Base-by-base conservation (phyloP, 2,329 filamentous ascomycete genomes). In the Diatrype stigma region DNA sequence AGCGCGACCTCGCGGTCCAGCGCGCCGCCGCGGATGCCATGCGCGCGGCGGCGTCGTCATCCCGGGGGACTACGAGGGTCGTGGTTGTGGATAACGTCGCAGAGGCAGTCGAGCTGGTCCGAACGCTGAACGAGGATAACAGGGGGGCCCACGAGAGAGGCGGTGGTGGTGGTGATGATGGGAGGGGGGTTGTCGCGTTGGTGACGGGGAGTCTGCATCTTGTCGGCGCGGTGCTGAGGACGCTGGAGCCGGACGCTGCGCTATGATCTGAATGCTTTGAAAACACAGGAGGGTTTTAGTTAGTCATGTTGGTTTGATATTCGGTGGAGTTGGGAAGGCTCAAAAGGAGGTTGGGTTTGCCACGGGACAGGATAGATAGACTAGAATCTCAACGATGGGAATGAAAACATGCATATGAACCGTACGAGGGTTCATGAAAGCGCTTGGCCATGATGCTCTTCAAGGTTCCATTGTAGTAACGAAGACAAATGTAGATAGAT, bases 171-270 rank as follows among this genome's bases (percentile, higher is more conserved):
- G 6, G 66, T 57, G 28, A 66, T 62, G 49, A 67, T 68, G 62
- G 52, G 2, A 74, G 83, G 16, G 74, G 83, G 16, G 81, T 84
- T 65, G 82, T 86, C 0, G 60, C 66, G 7, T 71, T 96, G 49
- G 85, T 90, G 10, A 96, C 91, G 14, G 91, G 91, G 2, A 95
- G 90, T 66, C 71, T 96, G 63, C 87, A 96, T 74, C 76, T 96
- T 37, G 90, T 92, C 1, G 90, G 91, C 7, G 89, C 87, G 11
- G 74, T 91, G 44, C 73, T 96, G 48, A 85, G 88, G 66, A 84
- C 88, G 1, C 68, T 95, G 52, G 89, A 76, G 60, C 73, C 74
- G 8, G 69, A 70, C 12, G 60, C 60, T 51, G 60, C 69, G 56
- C 61, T 68, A 38, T 75, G 62, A 58, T 35, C 45, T 11, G 5